Evolutionary conservation across 1,139 yeast species (phyloP).

Genomic region (Yamadazyma sp.): DNA sequence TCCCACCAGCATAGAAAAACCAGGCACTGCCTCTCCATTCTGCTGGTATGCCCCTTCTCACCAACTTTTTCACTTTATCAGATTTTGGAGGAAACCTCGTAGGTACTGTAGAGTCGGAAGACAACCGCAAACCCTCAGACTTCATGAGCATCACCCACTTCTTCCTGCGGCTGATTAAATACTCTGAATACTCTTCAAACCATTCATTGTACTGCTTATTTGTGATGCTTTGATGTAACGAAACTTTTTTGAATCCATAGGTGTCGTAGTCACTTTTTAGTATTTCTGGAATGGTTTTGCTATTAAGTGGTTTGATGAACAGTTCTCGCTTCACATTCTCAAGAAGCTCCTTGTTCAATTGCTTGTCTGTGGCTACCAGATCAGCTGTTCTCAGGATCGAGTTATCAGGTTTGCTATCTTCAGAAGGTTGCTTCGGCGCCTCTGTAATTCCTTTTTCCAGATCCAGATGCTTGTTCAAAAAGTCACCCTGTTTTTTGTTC

Average conservation of each 20-base stretch:
- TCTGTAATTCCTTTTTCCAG: too few species aligned
- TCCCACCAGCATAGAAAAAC: slow-evolving; percentile 96
- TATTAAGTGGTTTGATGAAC: slow-evolving; percentile 16
- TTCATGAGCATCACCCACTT: slow-evolving; percentile 74
- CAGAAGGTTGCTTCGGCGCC: too few species aligned
- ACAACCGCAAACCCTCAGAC: slow-evolving; percentile 58
- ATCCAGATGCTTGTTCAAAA: too few species aligned
- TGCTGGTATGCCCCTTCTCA: slow-evolving; percentile 91
- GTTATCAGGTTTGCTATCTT: background rate
- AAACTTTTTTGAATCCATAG: slow-evolving; percentile 80
- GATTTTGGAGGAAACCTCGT: slow-evolving; percentile 78
- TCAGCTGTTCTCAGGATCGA: background rate
- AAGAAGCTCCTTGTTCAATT: slow-evolving; percentile 8
- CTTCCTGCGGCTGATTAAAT: slow-evolving; percentile 59
- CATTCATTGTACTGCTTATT: slow-evolving; percentile 66
- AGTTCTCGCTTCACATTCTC: slow-evolving; percentile 13
- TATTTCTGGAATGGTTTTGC: slow-evolving; percentile 15
- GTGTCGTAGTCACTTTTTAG: slow-evolving; percentile 57
- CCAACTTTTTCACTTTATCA: slow-evolving; percentile 76
- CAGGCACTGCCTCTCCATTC: slow-evolving; percentile 98
- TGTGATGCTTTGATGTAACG: slow-evolving; percentile 45
- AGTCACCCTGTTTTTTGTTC: too few species aligned
- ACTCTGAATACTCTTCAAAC: slow-evolving; percentile 69
- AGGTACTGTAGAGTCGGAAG: slow-evolving; percentile 32
- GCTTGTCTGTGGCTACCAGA: background rate